phyloP scores from a whole-genome alignment of 2,329 filamentous ascomycete genomes.

The Phoma sp. region DNA sequence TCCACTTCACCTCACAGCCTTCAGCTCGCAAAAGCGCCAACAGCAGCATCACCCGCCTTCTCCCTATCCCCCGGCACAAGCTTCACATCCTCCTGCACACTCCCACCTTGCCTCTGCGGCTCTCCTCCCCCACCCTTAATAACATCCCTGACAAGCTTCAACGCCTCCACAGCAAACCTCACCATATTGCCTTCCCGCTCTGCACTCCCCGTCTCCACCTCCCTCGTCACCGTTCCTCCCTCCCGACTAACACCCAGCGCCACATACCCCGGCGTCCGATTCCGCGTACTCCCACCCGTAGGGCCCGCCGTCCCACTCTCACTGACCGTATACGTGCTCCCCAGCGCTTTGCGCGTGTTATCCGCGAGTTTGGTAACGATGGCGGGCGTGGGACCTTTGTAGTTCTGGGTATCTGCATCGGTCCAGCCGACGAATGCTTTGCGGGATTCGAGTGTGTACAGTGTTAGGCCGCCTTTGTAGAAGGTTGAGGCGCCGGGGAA shows the following conservation, averaged over 20 bases:
- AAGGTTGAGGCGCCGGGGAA: conserved; percentile 64
- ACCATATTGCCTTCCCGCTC: conserved; percentile 70
- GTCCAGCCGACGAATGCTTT: conserved; percentile 69
- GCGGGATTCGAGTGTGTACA: conserved; percentile 67
- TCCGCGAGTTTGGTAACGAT: conserved; percentile 65
- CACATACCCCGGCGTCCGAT: conserved; percentile 69
- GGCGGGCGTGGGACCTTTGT: conserved; percentile 66
- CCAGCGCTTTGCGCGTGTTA: conserved; percentile 63
- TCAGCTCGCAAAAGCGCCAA: conserved; percentile 13
- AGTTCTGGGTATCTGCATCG: conserved; percentile 57
- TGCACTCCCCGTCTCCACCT: conserved; percentile 63
- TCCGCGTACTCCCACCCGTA: conserved; percentile 62
- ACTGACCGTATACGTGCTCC: conserved; percentile 64
- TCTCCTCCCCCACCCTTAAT: conserved; percentile 50
- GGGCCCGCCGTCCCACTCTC: conserved; percentile 72
- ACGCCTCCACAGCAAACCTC: conserved; percentile 64
- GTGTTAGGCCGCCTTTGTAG: conserved; percentile 69
- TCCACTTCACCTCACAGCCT: neutral
- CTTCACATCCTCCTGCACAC: conserved; percentile 8
- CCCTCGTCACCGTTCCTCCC: conserved; percentile 60
- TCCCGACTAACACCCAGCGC: conserved; percentile 66
- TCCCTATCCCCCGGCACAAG: conserved; percentile 9
- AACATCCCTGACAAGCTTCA: conserved; percentile 65
- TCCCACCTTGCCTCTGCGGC: neutral
- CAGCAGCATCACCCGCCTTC: conserved; percentile 5